A percentile compares a stretch with the other conserved stretches of the same genome.
These are phyloP conservation scores for bread wheat (Triticum aestivum) DNA, from an alignment of 176 grass and related monocot genomes.

Conservation along the genomic window DNA sequence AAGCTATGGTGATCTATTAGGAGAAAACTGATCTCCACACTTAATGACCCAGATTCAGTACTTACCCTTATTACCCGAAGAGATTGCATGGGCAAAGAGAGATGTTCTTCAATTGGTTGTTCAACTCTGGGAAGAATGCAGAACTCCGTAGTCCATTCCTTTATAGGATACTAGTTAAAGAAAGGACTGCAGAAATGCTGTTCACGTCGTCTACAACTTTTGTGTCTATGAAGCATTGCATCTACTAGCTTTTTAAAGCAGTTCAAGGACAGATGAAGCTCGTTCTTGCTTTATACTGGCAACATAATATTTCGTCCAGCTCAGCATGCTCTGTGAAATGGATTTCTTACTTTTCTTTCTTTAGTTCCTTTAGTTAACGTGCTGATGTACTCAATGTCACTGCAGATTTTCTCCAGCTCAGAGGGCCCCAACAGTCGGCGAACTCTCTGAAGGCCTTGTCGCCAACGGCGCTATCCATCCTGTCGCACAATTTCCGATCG, in stretches of 20 bases:
- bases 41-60: neutral
- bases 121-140: conserved; percentile 12
- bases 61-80: neutral
- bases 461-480: conserved; percentile 61
- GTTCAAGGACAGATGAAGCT: neutral
- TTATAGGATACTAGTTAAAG: conserved; percentile 1
- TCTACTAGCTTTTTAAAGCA: conserved; percentile 20
- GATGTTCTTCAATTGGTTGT: neutral
- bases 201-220: conserved; percentile 16
- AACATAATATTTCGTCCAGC: neutral
- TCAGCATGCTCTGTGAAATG: neutral
- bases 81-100: too few species aligned
- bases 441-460: conserved; percentile 59
- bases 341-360: neutral
- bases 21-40: neutral
- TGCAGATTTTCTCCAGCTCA: conserved; percentile 88
- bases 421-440: conserved; percentile 51
- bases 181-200: conserved; percentile 11
- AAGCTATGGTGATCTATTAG: neutral
- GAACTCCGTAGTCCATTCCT: neutral
- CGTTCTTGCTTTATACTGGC: conserved; percentile 15
- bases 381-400: neutral
- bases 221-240: conserved; percentile 35
- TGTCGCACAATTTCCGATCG: conserved; percentile 65
- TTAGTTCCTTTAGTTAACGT: neutral